Percentiles rank a stretch among this genome's conserved stretches.
phyloP scores from a whole-genome alignment of 495 filamentous ascomycete genomes.

The Chaetomidium leptoderma region DNA sequence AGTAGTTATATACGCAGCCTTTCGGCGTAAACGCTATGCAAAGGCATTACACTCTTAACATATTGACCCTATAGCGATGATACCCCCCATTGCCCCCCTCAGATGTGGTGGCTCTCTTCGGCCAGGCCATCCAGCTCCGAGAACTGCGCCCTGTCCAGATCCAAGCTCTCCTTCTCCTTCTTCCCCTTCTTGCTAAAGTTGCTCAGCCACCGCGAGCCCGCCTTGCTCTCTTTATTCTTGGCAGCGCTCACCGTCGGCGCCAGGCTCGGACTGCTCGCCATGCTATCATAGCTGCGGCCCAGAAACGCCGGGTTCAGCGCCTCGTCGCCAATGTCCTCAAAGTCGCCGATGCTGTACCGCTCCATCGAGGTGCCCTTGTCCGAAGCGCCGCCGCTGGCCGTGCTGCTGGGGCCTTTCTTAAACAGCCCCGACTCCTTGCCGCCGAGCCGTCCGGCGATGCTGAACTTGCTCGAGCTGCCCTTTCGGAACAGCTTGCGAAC shows the following conservation, averaged over 20 bases:
- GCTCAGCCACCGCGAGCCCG: constrained; percentile 41
- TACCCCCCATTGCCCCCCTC: neutral
- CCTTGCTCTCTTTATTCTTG: constrained; percentile 31
- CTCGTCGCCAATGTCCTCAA: constrained; percentile 42
- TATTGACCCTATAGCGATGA: neutral
- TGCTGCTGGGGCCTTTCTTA: constrained; percentile 56
- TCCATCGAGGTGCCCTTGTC: constrained; percentile 42
- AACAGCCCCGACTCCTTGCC: constrained; percentile 59
- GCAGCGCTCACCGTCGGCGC: constrained; percentile 5
- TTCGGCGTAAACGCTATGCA: constrained; percentile 6
- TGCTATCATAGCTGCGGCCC: constrained; percentile 44
- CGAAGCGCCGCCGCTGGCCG: constrained; percentile 43
- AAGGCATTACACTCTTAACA: constrained; percentile 6
- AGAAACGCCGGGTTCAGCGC: constrained; percentile 19
- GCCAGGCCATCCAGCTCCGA: constrained; percentile 21
- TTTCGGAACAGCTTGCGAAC: constrained; percentile 74
- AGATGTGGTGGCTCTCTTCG: constrained; percentile 16
- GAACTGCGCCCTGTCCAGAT: constrained; percentile 38
- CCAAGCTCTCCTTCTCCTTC: constrained; percentile 47
- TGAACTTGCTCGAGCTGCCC: constrained; percentile 75
- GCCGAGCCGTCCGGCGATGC: constrained; percentile 58
- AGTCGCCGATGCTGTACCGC: constrained; percentile 47
- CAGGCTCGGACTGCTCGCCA: constrained; percentile 19
- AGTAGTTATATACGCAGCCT: neutral
- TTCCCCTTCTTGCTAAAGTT: constrained; percentile 47